Evolutionary conservation across 1,139 yeast species (phyloP).

Genomic region (Lodderomyces theae): DNA sequence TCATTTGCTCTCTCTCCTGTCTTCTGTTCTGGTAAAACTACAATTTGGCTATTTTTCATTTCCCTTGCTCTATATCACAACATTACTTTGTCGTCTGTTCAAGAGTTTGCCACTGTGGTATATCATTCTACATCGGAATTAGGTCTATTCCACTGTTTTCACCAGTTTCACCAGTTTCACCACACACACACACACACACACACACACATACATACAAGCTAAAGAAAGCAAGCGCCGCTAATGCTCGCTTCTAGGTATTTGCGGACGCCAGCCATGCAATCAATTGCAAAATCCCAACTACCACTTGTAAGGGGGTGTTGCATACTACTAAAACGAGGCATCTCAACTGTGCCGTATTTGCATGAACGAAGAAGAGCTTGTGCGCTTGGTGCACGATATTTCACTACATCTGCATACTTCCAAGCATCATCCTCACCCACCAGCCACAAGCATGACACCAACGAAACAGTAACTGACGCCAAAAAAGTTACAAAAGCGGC

Average conservation of each 20-base stretch:
- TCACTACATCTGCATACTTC: no score
- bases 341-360: neutral
- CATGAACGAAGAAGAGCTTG: neutral
- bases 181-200: no score
- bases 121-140: no score
- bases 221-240: neutral
- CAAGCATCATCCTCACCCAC: no score
- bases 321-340: neutral
- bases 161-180: no score
- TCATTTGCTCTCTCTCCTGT: neutral
- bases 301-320: neutral
- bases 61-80: no score
- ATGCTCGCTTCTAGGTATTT: neutral
- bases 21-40: neutral
- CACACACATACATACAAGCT: no score
- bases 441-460: neutral
- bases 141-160: no score
- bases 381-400: neutral
- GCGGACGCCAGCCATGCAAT: neutral
- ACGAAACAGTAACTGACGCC: neutral
- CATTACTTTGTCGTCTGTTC: no score
- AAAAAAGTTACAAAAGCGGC: constrained; percentile 29
- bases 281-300: neutral
- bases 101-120: no score
- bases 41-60: no score